Evolutionary conservation across 495 filamentous ascomycete species (phyloP).

Genomic region (Hypomontagnella monticulosa): DNA sequence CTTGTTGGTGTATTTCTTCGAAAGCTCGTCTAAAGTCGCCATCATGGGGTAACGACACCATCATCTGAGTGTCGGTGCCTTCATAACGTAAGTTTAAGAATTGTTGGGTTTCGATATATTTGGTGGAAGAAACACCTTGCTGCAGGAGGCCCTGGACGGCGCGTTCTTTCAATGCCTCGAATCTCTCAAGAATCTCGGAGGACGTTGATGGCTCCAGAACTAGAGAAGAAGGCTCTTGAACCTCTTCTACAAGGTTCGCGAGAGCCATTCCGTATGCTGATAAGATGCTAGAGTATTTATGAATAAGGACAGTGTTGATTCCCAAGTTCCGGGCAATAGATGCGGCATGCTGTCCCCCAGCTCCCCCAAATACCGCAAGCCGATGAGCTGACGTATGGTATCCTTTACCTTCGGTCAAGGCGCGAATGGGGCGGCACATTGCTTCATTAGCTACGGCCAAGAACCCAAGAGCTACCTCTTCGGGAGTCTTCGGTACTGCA

Average conservation of each 20-base stretch:
- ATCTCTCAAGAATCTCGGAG: conserved; percentile 20
- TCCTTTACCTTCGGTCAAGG: conserved; percentile 62
- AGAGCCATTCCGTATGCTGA: conserved; percentile 65
- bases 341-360: conserved; percentile 65
- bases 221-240: conserved; percentile 58
- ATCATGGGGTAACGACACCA: conserved; percentile 57
- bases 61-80: conserved; percentile 63
- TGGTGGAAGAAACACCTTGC: conserved; percentile 49
- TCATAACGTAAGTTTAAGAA: conserved; percentile 66
- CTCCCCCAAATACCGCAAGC: conserved; percentile 64
- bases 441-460: conserved; percentile 64
- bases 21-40: conserved; percentile 57
- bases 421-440: conserved; percentile 65
- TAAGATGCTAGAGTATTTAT: conserved; percentile 63
- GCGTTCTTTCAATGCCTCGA: conserved; percentile 40
- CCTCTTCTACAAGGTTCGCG: conserved; percentile 63
- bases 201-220: conserved; percentile 43
- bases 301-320: conserved; percentile 63
- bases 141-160: conserved; percentile 22
- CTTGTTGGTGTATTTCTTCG: conserved; percentile 57
- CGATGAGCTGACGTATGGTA: conserved; percentile 62
- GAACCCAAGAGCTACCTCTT: conserved; percentile 60
- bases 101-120: conserved; percentile 58
- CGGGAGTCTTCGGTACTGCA: conserved; percentile 37
- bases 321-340: conserved; percentile 61